A percentile compares a stretch with the other conserved stretches of the same genome.
Conservation (phyloP, 2,329 filamentous ascomycete genomes). For the Drechslera avenae region DNA sequence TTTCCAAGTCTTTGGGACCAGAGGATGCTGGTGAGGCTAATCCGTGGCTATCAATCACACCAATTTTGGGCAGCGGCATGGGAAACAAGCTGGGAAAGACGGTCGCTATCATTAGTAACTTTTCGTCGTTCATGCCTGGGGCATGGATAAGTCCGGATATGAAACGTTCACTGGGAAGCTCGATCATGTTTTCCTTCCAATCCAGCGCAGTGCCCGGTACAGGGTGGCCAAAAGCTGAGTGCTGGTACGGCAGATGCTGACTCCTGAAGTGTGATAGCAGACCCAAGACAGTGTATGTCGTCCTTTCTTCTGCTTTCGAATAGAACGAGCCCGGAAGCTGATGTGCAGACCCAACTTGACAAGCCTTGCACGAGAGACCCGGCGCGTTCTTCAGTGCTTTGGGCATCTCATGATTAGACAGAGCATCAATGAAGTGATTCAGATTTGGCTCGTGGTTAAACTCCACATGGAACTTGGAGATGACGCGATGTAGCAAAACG, state of each 20-base stretch:
- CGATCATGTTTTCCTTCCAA: constrained; percentile 67
- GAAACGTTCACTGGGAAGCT: constrained; percentile 59
- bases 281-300: constrained; percentile 56
- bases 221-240: constrained; percentile 30
- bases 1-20: constrained; percentile 39
- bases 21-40: constrained; percentile 36
- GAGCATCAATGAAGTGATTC: constrained; percentile 58
- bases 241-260: constrained; percentile 53
- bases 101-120: constrained; percentile 58
- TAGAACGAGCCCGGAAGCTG: constrained; percentile 39
- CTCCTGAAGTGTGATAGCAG: constrained; percentile 65
- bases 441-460: constrained; percentile 65
- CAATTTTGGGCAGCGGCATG: constrained; percentile 51
- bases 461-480: constrained; percentile 61
- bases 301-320: constrained; percentile 47
- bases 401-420: constrained; percentile 50
- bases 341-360: constrained; percentile 38
- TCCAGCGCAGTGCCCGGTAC: constrained; percentile 46
- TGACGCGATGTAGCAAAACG: constrained; percentile 67
- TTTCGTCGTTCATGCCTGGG: constrained; percentile 63
- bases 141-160: constrained; percentile 57
- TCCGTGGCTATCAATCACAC: constrained; percentile 40
- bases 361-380: constrained; percentile 53
- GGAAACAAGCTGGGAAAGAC: constrained; percentile 56
- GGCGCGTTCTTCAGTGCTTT: constrained; percentile 52